Percentiles rank a stretch among this genome's conserved stretches.
Conservation (phyloP, 805 yeast genomes). For the Candida golubevii region DNA sequence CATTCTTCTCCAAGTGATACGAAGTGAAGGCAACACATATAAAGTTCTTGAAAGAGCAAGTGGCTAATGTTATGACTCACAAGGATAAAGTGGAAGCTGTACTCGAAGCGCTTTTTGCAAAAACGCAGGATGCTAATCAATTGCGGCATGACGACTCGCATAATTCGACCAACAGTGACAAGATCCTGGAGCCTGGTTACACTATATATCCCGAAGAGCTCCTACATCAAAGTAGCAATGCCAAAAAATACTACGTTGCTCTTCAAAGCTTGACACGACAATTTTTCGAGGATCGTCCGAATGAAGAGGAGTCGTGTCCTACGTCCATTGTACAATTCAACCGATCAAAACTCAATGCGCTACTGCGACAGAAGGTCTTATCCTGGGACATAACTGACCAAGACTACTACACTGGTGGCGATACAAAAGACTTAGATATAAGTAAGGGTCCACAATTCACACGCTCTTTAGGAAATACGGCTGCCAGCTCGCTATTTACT, state of each 20-base stretch:
- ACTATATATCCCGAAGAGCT: conserved; percentile 31
- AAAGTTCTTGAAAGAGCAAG: too few relatives aligned
- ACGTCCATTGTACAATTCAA: conserved; percentile 28
- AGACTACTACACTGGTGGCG: not conserved
- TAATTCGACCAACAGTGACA: too few relatives aligned
- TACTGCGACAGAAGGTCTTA: conserved; percentile 12
- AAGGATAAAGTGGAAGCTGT: too few relatives aligned
- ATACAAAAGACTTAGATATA: not conserved
- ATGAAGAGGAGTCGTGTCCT: not conserved
- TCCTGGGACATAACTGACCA: conserved; percentile 14
- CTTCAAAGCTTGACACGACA: conserved; percentile 35
- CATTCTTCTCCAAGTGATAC: too few relatives aligned
- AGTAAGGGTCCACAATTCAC: not conserved
- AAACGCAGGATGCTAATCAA: too few relatives aligned
- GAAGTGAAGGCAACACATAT: too few relatives aligned
- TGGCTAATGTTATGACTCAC: too few relatives aligned
- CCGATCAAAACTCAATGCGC: conserved; percentile 5
- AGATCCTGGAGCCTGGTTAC: not conserved
- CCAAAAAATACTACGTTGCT: conserved; percentile 27
- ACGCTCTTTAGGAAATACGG: conserved; percentile 4
- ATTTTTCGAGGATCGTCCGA: conserved; percentile 20
- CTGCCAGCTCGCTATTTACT: conserved; percentile 34
- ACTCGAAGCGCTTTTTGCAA: too few relatives aligned
- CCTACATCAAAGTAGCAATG: conserved; percentile 27
- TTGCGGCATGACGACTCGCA: too few relatives aligned